Base-by-base conservation (phyloP, 2,329 filamentous ascomycete species). In the Fusarium sp. region DNA sequence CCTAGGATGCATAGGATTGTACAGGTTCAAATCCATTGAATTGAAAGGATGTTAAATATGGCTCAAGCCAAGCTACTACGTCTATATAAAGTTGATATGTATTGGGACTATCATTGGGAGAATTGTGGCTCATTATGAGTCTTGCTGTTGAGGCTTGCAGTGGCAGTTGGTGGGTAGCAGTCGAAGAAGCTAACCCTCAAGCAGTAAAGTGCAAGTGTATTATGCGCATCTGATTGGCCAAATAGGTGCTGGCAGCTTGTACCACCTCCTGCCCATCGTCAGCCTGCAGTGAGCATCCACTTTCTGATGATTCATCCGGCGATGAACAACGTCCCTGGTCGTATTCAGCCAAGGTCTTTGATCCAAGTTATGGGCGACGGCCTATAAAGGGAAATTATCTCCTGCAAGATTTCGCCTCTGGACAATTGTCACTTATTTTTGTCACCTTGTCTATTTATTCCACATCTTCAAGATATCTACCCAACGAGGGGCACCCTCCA, bases 291-390 rank as follows among this genome's bases (percentile, higher is more conserved):
- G 45, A 65, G 77, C 75, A 79, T 75, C 77, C 78, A 79, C 78
- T 77, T 71, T 73, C 72, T 75, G 76, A 82, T 85, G 83, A 85
- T 80, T 84, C 83, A 85, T 84, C 77, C 83, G 82, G 83, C 77
- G 80, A 83, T 77, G 73, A 63, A 70, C 56, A 25, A 59, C 41
- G 50, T 39, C 56, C 32, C 27, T 60, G 14, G 30, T 23, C 66
- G n/a, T 45, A 62, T 66, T 62, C 54, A 74, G 50, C 64, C 62
- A 63, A 63, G 45, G 61, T 57, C 68, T 45, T 48, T 68, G 34
- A 41, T 54, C 35, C 61, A 57, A 43, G 34, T 43, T 23, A 68
- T 57, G 60, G 37, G 57, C 37, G 20, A 64, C 39, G 13, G 27
- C 50, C 58, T 56, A 64, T 59, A 73, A 74, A 64, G 63, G 39